phyloP scores from a whole-genome alignment of 2,329 filamentous ascomycete species.

The Trichoderma asperellum region DNA sequence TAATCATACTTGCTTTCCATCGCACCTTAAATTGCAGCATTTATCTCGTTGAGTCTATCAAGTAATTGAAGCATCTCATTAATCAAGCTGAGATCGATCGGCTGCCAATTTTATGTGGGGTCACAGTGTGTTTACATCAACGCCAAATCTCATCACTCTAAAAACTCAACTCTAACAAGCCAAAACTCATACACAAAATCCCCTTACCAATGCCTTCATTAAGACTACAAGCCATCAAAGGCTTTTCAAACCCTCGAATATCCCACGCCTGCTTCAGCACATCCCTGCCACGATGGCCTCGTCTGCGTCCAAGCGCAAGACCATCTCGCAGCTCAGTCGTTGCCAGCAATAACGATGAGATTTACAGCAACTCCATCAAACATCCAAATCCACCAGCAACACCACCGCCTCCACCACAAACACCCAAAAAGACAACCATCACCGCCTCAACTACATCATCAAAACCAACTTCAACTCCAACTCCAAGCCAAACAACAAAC shows the following conservation, averaged over 20 bases:
- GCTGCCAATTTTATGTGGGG: not conserved
- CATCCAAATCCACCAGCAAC: not conserved
- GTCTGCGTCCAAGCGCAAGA: not conserved
- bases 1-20: not conserved
- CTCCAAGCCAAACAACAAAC: not conserved
- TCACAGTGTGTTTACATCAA: not conserved
- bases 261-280: not conserved
- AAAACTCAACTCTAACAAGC: not conserved
- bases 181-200: not conserved
- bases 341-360: not conserved
- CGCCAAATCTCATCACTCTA: not conserved
- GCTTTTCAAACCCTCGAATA: not conserved
- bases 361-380: not conserved
- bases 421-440: not conserved
- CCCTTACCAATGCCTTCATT: not conserved
- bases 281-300: constrained; percentile 21
- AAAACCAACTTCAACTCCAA: not conserved
- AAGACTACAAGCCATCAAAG: not conserved
- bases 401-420: not conserved
- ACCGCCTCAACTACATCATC: not conserved
- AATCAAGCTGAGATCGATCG: not conserved
- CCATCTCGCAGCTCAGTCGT: not conserved
- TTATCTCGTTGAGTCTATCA: not conserved
- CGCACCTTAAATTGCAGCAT: not conserved
- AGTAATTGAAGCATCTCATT: not conserved